Percentiles rank a stretch among this genome's conserved stretches.
phyloP scores from a whole-genome alignment of 1,284 basidiomycete genomes.

The Golubevia sp. region DNA sequence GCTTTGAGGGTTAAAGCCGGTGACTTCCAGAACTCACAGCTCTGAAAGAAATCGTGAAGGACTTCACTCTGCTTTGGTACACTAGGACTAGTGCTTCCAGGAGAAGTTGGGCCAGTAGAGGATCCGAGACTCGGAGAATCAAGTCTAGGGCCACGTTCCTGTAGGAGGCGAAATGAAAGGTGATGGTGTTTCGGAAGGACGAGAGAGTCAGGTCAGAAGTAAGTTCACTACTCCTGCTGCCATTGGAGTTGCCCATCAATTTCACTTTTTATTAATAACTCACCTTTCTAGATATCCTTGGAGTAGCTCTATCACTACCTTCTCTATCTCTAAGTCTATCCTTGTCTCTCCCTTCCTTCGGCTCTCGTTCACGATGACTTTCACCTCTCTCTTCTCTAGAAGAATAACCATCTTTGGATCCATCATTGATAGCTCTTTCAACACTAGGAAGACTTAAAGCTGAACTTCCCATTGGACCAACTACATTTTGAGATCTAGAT shows the following conservation, averaged over 20 bases:
- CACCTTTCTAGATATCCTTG: background rate
- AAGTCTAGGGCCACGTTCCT: background rate
- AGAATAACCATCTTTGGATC: background rate
- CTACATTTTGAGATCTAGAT: conserved; percentile 7
- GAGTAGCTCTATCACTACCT: too few relatives aligned
- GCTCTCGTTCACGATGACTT: background rate
- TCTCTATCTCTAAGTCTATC: too few relatives aligned
- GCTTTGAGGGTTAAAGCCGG: background rate
- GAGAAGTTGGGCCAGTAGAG: background rate
- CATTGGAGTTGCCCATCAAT: too few relatives aligned
- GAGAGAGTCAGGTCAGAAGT: background rate
- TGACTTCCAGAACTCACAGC: conserved; percentile 14
- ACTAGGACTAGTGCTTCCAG: background rate
- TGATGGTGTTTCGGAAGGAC: too few relatives aligned
- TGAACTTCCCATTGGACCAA: conserved; percentile 35
- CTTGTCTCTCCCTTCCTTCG: background rate
- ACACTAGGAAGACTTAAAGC: conserved; percentile 18
- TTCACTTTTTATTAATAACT: background rate
- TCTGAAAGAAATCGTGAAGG: conserved; percentile 54
- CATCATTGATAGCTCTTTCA: conserved; percentile 5
- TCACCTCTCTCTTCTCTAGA: background rate
- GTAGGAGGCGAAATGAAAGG: background rate
- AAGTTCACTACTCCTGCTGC: too few relatives aligned
- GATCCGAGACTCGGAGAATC: background rate
- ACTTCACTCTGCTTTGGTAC: conserved; percentile 44